A percentile compares a stretch with the other conserved stretches of the same genome.
These are phyloP conservation scores for Ophiobolus disseminans DNA, from an alignment of 2,329 filamentous ascomycete genomes.

Conservation along the genomic window DNA sequence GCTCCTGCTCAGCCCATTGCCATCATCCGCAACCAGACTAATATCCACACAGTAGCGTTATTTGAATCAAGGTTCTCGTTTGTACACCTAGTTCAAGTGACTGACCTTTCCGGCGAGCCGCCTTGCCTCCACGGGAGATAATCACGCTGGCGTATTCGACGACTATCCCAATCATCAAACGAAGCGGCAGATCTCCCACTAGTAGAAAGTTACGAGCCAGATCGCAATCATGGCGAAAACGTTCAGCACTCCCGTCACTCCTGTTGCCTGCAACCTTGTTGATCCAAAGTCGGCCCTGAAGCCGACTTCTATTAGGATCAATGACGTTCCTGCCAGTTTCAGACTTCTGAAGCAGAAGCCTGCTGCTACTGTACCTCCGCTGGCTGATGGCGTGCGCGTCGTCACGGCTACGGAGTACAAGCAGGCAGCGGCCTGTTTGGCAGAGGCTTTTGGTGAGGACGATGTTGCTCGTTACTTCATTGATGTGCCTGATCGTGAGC, in stretches of 20 bases:
- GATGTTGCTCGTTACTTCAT: constrained; percentile 77
- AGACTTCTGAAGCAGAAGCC: constrained; percentile 39
- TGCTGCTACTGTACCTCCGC: constrained; percentile 27
- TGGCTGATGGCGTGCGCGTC: constrained; percentile 63
- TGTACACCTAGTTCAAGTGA: constrained; percentile 44
- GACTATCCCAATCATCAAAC: constrained; percentile 50
- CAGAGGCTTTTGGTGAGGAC: constrained; percentile 79
- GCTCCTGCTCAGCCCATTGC: constrained; percentile 37
- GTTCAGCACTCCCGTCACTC: constrained; percentile 36
- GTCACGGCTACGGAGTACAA: constrained; percentile 72
- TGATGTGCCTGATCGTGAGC: constrained; percentile 70
- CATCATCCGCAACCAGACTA: constrained; percentile 40
- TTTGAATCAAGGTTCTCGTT: constrained; percentile 41
- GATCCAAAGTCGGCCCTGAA: constrained; percentile 51
- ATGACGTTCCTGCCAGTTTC: constrained; percentile 42
- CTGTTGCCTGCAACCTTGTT: constrained; percentile 40
- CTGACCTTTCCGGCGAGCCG: constrained; percentile 33
- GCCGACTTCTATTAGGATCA: constrained; percentile 35
- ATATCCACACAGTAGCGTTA: constrained; percentile 42
- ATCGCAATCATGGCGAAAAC: constrained; percentile 57
- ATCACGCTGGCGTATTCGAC: constrained; percentile 52
- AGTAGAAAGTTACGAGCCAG: constrained; percentile 48
- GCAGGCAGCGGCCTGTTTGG: constrained; percentile 73
- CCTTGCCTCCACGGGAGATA: constrained; percentile 30
- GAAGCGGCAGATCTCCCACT: constrained; percentile 57